phyloP scores from a whole-genome alignment of 306 rosid genomes.

The Lupinus albus region DNA sequence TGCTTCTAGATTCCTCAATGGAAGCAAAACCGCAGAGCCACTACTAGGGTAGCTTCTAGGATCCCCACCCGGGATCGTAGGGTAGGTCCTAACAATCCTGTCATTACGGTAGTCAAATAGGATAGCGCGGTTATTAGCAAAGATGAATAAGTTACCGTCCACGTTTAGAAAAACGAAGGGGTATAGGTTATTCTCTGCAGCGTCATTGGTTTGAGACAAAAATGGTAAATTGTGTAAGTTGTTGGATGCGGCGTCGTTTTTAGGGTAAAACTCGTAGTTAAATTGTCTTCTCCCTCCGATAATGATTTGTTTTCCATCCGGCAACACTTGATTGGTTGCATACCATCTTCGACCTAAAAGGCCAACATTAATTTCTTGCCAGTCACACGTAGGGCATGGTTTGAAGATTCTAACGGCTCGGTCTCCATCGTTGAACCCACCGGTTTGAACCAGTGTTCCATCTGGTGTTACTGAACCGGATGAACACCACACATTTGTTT shows the following conservation, averaged over 20 bases:
- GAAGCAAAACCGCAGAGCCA: conserved; percentile 73
- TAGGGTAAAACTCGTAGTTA: conserved; percentile 77
- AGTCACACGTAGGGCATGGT: conserved; percentile 64
- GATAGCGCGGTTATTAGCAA: conserved; percentile 68
- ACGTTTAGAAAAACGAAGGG: conserved; percentile 69
- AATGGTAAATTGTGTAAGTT: conserved; percentile 48
- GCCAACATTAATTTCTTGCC: conserved; percentile 45
- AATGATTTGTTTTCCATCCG: conserved; percentile 65
- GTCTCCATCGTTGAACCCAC: conserved; percentile 71
- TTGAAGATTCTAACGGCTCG: conserved; percentile 45
- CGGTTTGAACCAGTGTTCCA: conserved; percentile 70
- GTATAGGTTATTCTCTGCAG: conserved; percentile 65
- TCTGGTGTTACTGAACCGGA: conserved; percentile 56
- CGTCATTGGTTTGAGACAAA: conserved; percentile 56
- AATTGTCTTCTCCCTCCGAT: conserved; percentile 64
- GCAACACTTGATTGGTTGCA: conserved; percentile 66
- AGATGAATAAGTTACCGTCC: conserved; percentile 68
- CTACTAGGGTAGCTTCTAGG: conserved; percentile 75
- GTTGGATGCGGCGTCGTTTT: conserved; percentile 19
- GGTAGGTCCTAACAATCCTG: conserved; percentile 47
- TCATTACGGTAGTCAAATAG: conserved; percentile 47
- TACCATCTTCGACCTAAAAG: conserved; percentile 63
- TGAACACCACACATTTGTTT: conserved; percentile 80
- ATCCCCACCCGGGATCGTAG: conserved; percentile 69
- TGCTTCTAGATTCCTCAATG: conserved; percentile 43